Evolutionary conservation across 352 stramenopile genomes (phyloP).

Genomic region (Pythium dissotocum): DNA sequence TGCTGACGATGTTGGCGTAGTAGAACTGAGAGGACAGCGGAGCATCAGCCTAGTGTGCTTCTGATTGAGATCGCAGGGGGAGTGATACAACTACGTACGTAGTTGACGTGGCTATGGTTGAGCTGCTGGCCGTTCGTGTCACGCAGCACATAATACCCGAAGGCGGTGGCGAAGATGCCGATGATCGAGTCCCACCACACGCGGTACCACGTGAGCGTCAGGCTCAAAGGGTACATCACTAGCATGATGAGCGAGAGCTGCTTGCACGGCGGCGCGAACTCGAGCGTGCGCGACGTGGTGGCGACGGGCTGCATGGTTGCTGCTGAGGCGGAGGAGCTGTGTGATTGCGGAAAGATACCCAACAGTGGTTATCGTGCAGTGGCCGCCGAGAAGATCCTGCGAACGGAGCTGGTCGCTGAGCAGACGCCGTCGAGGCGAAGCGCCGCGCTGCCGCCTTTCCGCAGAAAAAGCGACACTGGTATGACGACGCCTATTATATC

Average conservation of each 20-base stretch:
- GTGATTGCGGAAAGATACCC: background rate
- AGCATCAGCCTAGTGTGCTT: background rate
- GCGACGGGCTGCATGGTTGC: conserved; percentile 22
- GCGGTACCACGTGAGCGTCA: conserved; percentile 77
- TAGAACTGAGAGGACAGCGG: conserved; percentile 44
- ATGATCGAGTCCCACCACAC: conserved; percentile 84
- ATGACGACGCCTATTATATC: background rate
- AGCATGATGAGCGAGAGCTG: conserved; percentile 57
- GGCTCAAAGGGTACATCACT: conserved; percentile 54
- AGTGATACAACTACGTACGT: conserved; percentile 20
- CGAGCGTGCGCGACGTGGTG: conserved; percentile 50
- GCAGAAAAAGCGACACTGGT: conserved; percentile 1
- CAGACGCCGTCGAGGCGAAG: conserved; percentile 5
- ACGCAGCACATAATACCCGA: conserved; percentile 57
- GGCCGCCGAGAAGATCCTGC: background rate
- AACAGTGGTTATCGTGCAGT: background rate
- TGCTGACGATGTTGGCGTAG: conserved; percentile 49
- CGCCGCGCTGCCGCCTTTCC: conserved; percentile 15
- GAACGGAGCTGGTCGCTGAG: conserved; percentile 1
- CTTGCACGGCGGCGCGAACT: conserved; percentile 64
- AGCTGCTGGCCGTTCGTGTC: conserved; percentile 50
- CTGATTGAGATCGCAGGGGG: background rate
- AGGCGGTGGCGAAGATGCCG: conserved; percentile 42
- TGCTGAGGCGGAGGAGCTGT: background rate
- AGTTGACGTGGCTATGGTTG: conserved; percentile 34